Conservation (phyloP, 164 flowering plant species). For the Hamamelis virginiana region DNA sequence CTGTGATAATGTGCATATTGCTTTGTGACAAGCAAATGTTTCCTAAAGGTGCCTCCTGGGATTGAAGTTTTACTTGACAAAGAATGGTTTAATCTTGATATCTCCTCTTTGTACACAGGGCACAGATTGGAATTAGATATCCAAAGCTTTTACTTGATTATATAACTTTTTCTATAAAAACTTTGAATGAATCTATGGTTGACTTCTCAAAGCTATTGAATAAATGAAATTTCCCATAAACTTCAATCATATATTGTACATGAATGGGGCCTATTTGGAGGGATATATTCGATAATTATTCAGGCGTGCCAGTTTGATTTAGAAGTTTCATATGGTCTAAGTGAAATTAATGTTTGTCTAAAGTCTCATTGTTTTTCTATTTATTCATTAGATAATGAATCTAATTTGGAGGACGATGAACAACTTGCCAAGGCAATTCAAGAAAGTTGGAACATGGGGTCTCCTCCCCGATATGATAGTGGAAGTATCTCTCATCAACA, state of each 20-base stretch:
- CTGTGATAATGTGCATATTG: not conserved
- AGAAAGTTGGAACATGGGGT: conserved; percentile 55
- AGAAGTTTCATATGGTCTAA: no score
- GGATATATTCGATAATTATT: conserved; percentile 2
- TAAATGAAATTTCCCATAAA: not conserved
- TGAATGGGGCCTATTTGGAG: not conserved
- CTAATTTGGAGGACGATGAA: conserved; percentile 66
- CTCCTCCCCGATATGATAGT: conserved; percentile 49
- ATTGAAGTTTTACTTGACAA: not conserved
- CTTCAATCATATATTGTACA: not conserved
- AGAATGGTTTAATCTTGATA: not conserved
- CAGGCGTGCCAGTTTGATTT: no score
- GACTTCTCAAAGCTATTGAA: not conserved
- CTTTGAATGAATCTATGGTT: no score
- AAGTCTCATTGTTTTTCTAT: not conserved
- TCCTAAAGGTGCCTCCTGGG: not conserved
- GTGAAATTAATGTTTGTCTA: no score
- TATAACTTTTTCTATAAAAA: no score
- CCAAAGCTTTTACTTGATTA: no score
- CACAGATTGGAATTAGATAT: no score
- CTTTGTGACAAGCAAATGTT: not conserved
- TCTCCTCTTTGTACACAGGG: no score
- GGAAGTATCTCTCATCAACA: conserved; percentile 31
- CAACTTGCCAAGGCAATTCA: conserved; percentile 69
- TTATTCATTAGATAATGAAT: conserved; percentile 11